Base-by-base conservation (phyloP, 2,329 filamentous ascomycete genomes). In the Endocalyx cinctus region DNA sequence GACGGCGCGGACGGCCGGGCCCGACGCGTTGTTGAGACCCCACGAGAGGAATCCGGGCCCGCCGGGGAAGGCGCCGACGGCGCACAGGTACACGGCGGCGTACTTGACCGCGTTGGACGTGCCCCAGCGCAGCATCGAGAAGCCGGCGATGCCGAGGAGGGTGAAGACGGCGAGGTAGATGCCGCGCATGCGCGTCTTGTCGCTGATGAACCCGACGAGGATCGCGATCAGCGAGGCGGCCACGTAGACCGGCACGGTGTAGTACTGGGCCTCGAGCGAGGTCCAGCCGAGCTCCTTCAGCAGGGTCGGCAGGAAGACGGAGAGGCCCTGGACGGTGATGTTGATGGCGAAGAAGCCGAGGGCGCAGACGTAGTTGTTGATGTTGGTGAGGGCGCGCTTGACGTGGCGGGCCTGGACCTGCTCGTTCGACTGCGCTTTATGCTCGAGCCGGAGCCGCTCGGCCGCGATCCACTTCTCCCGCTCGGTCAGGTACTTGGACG, bases 361-460 rank as follows among this genome's bases (percentile, higher is more conserved):
- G 2, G 71, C 72, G 49, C 72, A 78, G 25, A 75, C 69, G 48
- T 73, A 72, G 58, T 75, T 78, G 56, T 76, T 75, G 48, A 79
- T 65, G 56, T 72, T 74, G 31, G 69, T 45, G 13, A 78, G 48
- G 4, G 72, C 70, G 18, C 62, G 55, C 56, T 67, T 70, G 27
- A 78, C 46, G 42, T 79, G 68, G n/a, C 55, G 53, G 34, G 57
- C 37, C 31, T 64, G 59, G 10, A 77, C 69, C 31, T 64, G 60
- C 50, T 73, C 69, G 31, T 66, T 56, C 10, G 67, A 46, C 17
- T 60, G 52, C 7, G 62, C 62, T 35, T 62, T 64, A 49, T 72
- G 63, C 49, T 75, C 74, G 17, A 66, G 54, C 5, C 60, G 52
- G 1, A 79, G 62, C 7, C 75, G 63, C 45, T 72, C 68, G 1